Evolutionary conservation across 2,329 filamentous ascomycete genomes (phyloP), one percentile per base, ranked within the genome.

Genomic region (Didymella exigua): DNA sequence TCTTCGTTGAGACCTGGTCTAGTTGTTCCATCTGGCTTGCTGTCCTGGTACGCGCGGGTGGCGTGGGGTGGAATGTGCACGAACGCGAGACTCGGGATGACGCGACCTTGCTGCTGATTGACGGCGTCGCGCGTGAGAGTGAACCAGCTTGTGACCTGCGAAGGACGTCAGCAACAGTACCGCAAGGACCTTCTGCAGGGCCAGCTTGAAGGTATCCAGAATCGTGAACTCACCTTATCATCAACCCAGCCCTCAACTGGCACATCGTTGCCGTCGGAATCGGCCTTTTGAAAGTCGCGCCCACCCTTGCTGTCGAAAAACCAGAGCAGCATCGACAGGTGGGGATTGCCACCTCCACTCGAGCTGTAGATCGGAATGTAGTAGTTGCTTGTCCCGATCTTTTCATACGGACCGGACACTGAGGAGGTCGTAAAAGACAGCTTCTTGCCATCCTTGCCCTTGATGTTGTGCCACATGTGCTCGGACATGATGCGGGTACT

Each of bases 221-320:
- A 8, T 6, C 31, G 1, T 37, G 11, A 16, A 16, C 18, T 38
- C 47, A 70, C 69, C 52, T 66, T 61, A 13, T 65, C 49, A 31
- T 67, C 61, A 0, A 72, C 69, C 54, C 58, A 69, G 21, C 58
- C 52, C 0, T 34, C 37, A 1, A 66, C 51, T 0, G 57, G 34
- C 8, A 62, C 49, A 9, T 67, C 61, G 0, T 59, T 37, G 1
- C 63, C 62, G 2, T 41, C 49, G 8, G 59, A 55, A 19, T 70
- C 52, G 31, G 24, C 26, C 19, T 48, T 54, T 4, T 26, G 23
- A 30, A 61, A 69, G 18, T 56, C 50, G 11, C 54, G 58, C 2
- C 70, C 71, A 41, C 68, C 69, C 37, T 62, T 69, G 52, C 67
- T 71, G 65, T 91, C 89, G 63, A 91, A 90, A 74, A 90, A 90